A percentile compares a stretch with the other conserved stretches of the same genome.
Conservation (phyloP, 2,329 filamentous ascomycete species). For the Cercospora sp. region DNA sequence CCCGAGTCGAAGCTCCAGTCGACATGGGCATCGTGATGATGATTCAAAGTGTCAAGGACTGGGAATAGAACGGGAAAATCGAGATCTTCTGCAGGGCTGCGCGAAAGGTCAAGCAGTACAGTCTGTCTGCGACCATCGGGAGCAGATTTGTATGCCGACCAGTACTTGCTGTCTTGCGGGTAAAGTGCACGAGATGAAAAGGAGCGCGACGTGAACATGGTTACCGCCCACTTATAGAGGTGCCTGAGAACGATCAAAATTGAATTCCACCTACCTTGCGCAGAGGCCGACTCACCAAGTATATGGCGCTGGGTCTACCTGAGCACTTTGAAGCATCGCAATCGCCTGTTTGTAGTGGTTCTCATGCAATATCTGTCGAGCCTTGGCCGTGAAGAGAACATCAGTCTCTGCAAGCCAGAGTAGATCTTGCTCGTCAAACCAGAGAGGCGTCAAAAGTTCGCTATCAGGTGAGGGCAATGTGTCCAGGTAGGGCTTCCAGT, state of each 20-base stretch:
- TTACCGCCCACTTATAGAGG: conserved; percentile 53
- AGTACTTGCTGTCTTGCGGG: conserved; percentile 40
- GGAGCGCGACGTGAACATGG: conserved; percentile 54
- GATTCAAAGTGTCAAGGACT: conserved; percentile 53
- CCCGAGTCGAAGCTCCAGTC: conserved; percentile 49
- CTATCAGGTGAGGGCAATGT: conserved; percentile 37
- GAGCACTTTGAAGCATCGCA: conserved; percentile 34
- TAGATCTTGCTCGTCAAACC: conserved; percentile 39
- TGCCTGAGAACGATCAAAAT: conserved; percentile 42
- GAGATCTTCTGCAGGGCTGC: conserved; percentile 37
- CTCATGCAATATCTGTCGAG: conserved; percentile 40
- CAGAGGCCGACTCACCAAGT: conserved; percentile 43
- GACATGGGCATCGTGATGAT: conserved; percentile 49
- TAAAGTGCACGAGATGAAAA: conserved; percentile 48
- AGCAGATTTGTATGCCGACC: conserved; percentile 40
- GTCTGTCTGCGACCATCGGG: conserved; percentile 35
- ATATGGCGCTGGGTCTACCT: conserved; percentile 40
- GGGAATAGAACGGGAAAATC: conserved; percentile 52
- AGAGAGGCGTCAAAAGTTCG: conserved; percentile 39
- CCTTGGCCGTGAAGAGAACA: conserved; percentile 36
- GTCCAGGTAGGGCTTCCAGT: conserved; percentile 43
- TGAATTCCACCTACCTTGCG: conserved; percentile 32
- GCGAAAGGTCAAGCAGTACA: conserved; percentile 40
- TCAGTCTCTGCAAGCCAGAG: conserved; percentile 41
- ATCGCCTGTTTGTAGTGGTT: conserved; percentile 41